Percentiles rank a stretch among this genome's conserved stretches.
Evolutionary conservation across 441 rosid species (phyloP).

Genomic region (Arabidopsis lyrata): DNA sequence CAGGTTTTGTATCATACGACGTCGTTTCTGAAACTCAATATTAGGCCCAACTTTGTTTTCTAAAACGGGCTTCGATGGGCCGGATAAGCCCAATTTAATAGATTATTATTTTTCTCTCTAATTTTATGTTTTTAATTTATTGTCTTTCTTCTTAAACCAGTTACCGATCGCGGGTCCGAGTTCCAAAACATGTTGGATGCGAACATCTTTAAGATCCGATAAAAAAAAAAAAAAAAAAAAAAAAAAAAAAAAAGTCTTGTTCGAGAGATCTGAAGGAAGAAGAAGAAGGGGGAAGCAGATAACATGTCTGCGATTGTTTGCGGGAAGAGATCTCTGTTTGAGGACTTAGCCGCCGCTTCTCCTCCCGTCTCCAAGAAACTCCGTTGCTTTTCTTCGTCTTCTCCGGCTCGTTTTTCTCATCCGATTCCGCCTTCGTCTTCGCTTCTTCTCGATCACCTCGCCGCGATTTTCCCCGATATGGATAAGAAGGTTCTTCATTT

Average conservation of each 20-base stretch:
- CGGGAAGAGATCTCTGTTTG: slow-evolving; percentile 98
- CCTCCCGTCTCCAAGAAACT: slow-evolving; percentile 80
- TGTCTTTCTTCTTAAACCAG: not conserved
- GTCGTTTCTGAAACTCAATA: too few relatives aligned
- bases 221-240: slow-evolving; percentile 5
- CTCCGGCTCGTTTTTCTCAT: slow-evolving; percentile 53
- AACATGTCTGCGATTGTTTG: slow-evolving; percentile 99
- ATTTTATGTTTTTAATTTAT: too few relatives aligned
- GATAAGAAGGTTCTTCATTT: slow-evolving; percentile 66
- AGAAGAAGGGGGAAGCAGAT: slow-evolving; percentile 46
- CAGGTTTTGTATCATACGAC: too few relatives aligned
- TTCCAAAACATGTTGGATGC: not conserved
- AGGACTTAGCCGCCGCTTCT: slow-evolving; percentile 69
- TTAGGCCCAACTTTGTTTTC: too few relatives aligned
- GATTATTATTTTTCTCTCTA: too few relatives aligned
- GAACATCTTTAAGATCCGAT: slow-evolving; percentile 7
- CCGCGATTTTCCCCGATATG: slow-evolving; percentile 80
- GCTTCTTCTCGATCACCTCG: slow-evolving; percentile 61
- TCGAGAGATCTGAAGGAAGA: slow-evolving; percentile 49
- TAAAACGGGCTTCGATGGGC: too few relatives aligned
- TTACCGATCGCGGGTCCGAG: not conserved
- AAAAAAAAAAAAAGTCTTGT: slow-evolving; percentile 1
- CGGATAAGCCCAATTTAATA: too few relatives aligned
- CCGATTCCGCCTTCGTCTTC: slow-evolving; percentile 43
- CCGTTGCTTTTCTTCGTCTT: slow-evolving; percentile 75